Evolutionary conservation across 2,329 filamentous ascomycete species (phyloP), one percentile per base, ranked within the genome.

Genomic region (Pestalotiopsis sp.): DNA sequence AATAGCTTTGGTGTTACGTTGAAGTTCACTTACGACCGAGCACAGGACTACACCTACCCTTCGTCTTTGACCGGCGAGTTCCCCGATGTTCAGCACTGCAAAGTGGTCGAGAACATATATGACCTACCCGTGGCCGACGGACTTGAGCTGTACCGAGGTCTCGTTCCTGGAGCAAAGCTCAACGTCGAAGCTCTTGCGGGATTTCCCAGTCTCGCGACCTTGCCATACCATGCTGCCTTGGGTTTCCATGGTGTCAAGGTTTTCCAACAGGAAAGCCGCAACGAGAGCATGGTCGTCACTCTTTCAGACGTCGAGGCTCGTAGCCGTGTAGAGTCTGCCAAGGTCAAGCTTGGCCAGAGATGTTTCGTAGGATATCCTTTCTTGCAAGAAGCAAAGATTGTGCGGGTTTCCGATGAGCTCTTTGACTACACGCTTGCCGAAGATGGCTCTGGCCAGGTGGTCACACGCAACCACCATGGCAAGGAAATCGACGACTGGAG

Each of bases 361-460:
- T 95, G 97, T 69, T 94, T 94, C 77, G 93, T 98, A 70, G 95
- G 95, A 49, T 99, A 97, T 76, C 96, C 96, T 1, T 99, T 98
- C 82, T 82, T 99, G 72, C 93, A 97, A 75, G 97, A 99, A 82
- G 96, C 93, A 66, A 95, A 95, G 82, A 91, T 99, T 38, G 87
- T 93, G 65, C 91, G 91, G 67, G 93, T 98, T 1, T 95, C 94
- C 1, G 96, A 99, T 77, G 95, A 98, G 79, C 85, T 98, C 36
- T 98, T 98, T 78, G 92, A 93, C 75, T 99, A 98, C 77, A 85
- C 90, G 20, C 83, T 96, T 45, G 87, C 91, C 1, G 85, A 90
- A 41, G 86, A 90, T 70, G 89, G 89, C 69, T 85, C 85, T 56
- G 79, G 79, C 52, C 89, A 92, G 62, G 84, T 95, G 41, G 80